Conservation (phyloP, 805 yeast genomes). For the Metschnikowia matae region DNA sequence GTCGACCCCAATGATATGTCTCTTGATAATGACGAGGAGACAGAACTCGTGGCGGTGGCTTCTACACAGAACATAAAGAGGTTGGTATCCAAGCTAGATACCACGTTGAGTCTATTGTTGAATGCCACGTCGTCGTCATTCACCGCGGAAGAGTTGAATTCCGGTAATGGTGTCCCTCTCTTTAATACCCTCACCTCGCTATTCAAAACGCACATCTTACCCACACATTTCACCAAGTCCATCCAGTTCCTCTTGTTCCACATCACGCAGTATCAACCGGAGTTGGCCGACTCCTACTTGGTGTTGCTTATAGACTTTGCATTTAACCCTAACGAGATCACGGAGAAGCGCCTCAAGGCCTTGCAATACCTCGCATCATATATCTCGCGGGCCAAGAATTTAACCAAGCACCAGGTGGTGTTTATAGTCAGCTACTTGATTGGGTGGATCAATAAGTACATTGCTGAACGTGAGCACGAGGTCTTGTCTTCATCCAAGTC, state of each 20-base stretch:
- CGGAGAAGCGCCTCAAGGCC: slow-evolving; percentile 79
- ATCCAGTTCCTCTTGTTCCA: slow-evolving; percentile 82
- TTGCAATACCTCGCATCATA: slow-evolving; percentile 89
- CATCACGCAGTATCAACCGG: slow-evolving; percentile 75
- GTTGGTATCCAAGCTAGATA: slow-evolving; percentile 67
- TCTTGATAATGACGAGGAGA: slow-evolving; percentile 16
- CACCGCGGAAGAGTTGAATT: slow-evolving; percentile 46
- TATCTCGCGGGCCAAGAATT: slow-evolving; percentile 77
- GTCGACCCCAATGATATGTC: slow-evolving; percentile 19
- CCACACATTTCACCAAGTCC: slow-evolving; percentile 88
- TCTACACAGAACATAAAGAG: slow-evolving; percentile 46
- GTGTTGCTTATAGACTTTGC: slow-evolving; percentile 81
- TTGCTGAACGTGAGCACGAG: slow-evolving; percentile 81
- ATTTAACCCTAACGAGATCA: slow-evolving; percentile 61
- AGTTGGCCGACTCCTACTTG: slow-evolving; percentile 78
- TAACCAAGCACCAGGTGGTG: slow-evolving; percentile 67
- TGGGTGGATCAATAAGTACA: slow-evolving; percentile 79
- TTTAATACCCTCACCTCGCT: slow-evolving; percentile 72
- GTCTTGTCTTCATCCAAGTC: slow-evolving; percentile 42
- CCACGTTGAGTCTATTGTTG: slow-evolving; percentile 57
- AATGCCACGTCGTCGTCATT: slow-evolving; percentile 46
- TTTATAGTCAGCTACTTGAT: slow-evolving; percentile 79
- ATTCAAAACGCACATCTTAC: slow-evolving; percentile 77
- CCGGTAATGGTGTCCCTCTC: slow-evolving; percentile 62
- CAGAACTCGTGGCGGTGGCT: slow-evolving; percentile 29